A percentile compares a stretch with the other conserved stretches of the same genome.
These are phyloP conservation scores for Hibiscus syriacus DNA, from an alignment of 345 rosid genomes.

Conservation along the genomic window DNA sequence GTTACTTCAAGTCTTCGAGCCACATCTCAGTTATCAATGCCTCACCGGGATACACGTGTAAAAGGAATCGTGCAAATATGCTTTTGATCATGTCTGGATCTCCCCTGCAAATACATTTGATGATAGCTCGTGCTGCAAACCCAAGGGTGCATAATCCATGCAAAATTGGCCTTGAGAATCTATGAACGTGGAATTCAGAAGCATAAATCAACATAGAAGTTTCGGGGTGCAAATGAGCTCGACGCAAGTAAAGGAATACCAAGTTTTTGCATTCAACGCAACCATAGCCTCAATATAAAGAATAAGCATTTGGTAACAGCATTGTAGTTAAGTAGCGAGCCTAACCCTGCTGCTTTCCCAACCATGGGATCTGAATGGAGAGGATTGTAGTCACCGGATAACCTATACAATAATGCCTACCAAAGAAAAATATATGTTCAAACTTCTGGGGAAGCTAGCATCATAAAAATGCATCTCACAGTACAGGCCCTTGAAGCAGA, in stretches of 20 bases:
- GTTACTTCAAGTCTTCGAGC: constrained; percentile 69
- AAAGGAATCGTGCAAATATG: constrained; percentile 67
- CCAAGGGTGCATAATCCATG: constrained; percentile 91
- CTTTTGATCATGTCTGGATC: constrained; percentile 48
- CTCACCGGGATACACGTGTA: constrained; percentile 80
- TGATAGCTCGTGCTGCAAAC: constrained; percentile 70
- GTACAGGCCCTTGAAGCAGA: background rate
- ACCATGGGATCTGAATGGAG: constrained; percentile 79
- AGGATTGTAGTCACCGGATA: constrained; percentile 95
- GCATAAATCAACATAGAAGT: constrained; percentile 15
- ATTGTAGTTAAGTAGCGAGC: constrained; percentile 20
- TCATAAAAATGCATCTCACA: too few relatives aligned
- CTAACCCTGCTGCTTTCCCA: constrained; percentile 79
- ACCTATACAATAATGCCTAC: constrained; percentile 90
- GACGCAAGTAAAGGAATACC: background rate
- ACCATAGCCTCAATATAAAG: background rate
- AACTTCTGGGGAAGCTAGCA: background rate
- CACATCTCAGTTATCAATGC: constrained; percentile 78
- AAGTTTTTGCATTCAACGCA: background rate
- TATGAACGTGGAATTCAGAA: constrained; percentile 13
- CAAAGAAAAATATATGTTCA: constrained; percentile 16
- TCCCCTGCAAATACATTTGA: constrained; percentile 73
- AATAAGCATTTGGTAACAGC: background rate
- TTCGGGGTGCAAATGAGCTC: background rate
- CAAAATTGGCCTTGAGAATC: constrained; percentile 81